Evolutionary conservation across 495 filamentous ascomycete species (phyloP).

Genomic region (Neurospora sp.): DNA sequence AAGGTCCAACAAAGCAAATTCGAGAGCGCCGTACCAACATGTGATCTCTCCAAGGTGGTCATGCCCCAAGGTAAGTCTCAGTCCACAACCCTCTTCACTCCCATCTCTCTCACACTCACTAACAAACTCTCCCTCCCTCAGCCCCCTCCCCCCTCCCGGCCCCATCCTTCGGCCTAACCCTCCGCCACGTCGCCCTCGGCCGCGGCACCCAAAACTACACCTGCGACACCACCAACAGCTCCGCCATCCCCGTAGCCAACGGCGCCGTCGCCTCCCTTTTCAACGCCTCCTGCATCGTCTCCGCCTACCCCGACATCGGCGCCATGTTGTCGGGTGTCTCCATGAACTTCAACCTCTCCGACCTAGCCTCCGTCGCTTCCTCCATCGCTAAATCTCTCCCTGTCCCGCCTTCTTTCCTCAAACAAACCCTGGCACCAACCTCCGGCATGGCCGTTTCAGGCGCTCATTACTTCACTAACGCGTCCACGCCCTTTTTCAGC

Average conservation of each 20-base stretch:
- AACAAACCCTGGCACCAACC: constrained; percentile 28
- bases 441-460: constrained; percentile 56
- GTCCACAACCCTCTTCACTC: not conserved
- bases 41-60: constrained; percentile 39
- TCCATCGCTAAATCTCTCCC: constrained; percentile 8
- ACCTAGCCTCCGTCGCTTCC: constrained; percentile 16
- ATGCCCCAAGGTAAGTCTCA: constrained; percentile 36
- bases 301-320: constrained; percentile 53
- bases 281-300: constrained; percentile 74
- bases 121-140: constrained; percentile 3
- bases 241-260: constrained; percentile 46
- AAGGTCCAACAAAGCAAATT: constrained; percentile 34
- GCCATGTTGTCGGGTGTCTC: constrained; percentile 41
- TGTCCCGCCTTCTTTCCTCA: not conserved
- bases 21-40: constrained; percentile 30
- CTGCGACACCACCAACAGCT: constrained; percentile 50
- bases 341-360: constrained; percentile 42
- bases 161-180: constrained; percentile 43
- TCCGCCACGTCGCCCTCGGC: constrained; percentile 74
- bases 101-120: no score
- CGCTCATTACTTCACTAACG: constrained; percentile 65
- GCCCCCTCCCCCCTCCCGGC: constrained; percentile 42
- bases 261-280: constrained; percentile 82
- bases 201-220: constrained; percentile 91
- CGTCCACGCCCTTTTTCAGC: constrained; percentile 69